phyloP scores from a whole-genome alignment of 345 rosid genomes.

The Hibiscus syriacus region DNA sequence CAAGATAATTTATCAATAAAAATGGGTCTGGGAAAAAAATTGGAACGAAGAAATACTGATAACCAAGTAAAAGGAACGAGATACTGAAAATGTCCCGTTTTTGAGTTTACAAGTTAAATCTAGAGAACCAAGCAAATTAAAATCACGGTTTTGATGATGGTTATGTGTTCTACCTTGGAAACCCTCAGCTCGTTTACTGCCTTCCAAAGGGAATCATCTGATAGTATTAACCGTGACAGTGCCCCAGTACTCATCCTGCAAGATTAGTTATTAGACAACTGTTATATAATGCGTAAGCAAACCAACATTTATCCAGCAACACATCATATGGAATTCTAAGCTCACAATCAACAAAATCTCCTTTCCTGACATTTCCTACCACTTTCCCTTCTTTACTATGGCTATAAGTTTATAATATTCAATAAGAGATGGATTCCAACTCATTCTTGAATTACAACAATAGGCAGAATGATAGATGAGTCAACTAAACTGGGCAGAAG shows the following conservation, averaged over 20 bases:
- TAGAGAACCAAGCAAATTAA: background rate
- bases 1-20: background rate
- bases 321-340: background rate
- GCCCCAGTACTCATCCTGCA: constrained; percentile 91
- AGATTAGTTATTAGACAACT: constrained; percentile 4
- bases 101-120: background rate
- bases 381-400: background rate
- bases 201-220: constrained; percentile 75
- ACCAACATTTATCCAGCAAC: background rate
- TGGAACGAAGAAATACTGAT: background rate
- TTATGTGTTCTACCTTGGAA: constrained; percentile 50
- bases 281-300: background rate
- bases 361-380: background rate
- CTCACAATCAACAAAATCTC: background rate
- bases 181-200: constrained; percentile 72
- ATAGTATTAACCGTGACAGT: constrained; percentile 76
- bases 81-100: no score
- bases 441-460: background rate
- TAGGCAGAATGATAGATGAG: background rate
- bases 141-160: background rate
- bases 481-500: background rate
- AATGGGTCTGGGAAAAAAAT: background rate
- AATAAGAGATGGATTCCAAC: background rate
- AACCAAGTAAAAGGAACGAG: background rate
- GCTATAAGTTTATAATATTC: background rate